phyloP scores from a whole-genome alignment of 2,329 filamentous ascomycete species.

The Xylaria sp. region DNA sequence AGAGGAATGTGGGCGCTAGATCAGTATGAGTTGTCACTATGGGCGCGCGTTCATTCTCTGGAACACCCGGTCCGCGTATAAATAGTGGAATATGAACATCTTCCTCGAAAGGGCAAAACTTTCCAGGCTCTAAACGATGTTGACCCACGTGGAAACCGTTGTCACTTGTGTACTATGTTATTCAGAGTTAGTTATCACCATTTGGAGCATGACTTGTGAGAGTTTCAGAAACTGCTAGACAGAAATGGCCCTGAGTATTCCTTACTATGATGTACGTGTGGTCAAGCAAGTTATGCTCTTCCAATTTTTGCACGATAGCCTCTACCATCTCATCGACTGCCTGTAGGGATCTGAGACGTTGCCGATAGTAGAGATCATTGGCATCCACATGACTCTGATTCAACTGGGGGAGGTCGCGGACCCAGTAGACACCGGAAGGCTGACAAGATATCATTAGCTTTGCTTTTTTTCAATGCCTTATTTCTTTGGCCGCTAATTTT shows the following conservation, averaged over 20 bases:
- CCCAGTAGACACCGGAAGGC: slow-evolving; percentile 55
- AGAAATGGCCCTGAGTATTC: background rate
- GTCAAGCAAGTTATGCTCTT: slow-evolving; percentile 51
- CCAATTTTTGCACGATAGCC: slow-evolving; percentile 56
- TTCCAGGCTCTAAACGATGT: slow-evolving; percentile 66
- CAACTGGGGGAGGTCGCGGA: slow-evolving; percentile 52
- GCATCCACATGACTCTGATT: slow-evolving; percentile 56
- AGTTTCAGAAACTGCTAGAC: background rate
- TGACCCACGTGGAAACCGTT: slow-evolving; percentile 70
- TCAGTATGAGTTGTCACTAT: slow-evolving; percentile 69
- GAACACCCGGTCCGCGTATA: slow-evolving; percentile 64
- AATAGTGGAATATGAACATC: slow-evolving; percentile 68
- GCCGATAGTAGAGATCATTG: slow-evolving; percentile 59
- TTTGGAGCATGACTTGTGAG: background rate
- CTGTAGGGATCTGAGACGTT: slow-evolving; percentile 62
- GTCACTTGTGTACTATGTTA: slow-evolving; percentile 56
- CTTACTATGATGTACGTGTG: slow-evolving; percentile 60
- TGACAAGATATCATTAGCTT: slow-evolving; percentile 36
- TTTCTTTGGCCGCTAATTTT: background rate
- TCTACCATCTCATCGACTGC: slow-evolving; percentile 66
- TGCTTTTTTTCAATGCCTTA: background rate
- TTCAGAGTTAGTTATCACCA: background rate
- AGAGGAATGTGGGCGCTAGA: slow-evolving; percentile 68
- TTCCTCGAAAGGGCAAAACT: slow-evolving; percentile 67
- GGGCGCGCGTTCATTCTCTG: slow-evolving; percentile 50